phyloP scores from a whole-genome alignment of 768 basidiomycete species.

The Tylopilus sp. region DNA sequence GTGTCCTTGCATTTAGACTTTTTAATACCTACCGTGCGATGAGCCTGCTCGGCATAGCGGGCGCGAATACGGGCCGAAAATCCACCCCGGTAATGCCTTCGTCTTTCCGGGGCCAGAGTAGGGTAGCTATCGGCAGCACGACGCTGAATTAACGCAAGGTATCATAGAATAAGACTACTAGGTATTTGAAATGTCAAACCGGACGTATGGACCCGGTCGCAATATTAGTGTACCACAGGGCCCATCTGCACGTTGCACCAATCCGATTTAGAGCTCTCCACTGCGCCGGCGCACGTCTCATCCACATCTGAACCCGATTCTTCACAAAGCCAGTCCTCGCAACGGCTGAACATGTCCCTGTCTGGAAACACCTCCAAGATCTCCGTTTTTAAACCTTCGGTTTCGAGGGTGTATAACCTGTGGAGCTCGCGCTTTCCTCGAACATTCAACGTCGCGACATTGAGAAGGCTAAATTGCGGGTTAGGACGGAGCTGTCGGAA shows the following conservation, averaged over 20 bases:
- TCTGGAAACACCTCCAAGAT: constrained; percentile 69
- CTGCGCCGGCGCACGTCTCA: neutral
- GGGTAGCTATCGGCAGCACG: too few relatives aligned
- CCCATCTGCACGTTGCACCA: constrained; percentile 9
- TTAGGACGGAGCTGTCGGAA: constrained; percentile 51
- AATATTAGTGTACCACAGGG: constrained; percentile 15
- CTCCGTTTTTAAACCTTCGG: constrained; percentile 60
- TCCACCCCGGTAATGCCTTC: too few relatives aligned
- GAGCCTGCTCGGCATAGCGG: too few relatives aligned
- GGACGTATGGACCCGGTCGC: too few relatives aligned
- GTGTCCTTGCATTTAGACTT: too few relatives aligned
- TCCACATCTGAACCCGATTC: constrained; percentile 7
- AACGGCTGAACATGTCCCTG: constrained; percentile 59
- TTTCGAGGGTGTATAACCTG: constrained; percentile 51
- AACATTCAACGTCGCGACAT: constrained; percentile 37
- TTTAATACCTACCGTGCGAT: too few relatives aligned
- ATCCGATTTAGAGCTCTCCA: constrained; percentile 8
- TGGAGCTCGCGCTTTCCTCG: constrained; percentile 26
- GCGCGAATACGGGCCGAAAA: too few relatives aligned
- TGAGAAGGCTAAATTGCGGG: constrained; percentile 57
- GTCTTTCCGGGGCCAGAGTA: too few relatives aligned
- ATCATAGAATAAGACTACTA: too few relatives aligned
- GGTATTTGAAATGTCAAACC: too few relatives aligned
- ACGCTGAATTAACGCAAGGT: too few relatives aligned
- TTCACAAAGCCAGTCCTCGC: constrained; percentile 49